Percentiles rank a stretch among this genome's conserved stretches.
phyloP scores from a whole-genome alignment of 306 rosid species.

The Citrullus colocynthis region DNA sequence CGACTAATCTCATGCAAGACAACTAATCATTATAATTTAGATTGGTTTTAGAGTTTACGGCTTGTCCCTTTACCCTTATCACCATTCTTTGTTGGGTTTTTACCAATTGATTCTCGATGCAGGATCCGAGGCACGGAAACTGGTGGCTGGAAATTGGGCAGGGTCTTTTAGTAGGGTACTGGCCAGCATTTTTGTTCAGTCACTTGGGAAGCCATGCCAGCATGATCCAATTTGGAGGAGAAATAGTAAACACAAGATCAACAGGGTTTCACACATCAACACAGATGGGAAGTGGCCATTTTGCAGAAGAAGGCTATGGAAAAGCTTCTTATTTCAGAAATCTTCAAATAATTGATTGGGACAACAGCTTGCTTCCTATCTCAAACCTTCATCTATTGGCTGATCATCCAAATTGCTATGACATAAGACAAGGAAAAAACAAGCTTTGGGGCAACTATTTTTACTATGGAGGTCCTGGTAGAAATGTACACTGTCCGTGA shows the following conservation, averaged over 20 bases:
- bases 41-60: background rate
- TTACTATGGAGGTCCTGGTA: slow-evolving; percentile 99
- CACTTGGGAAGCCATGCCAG: slow-evolving; percentile 82
- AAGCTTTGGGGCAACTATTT: slow-evolving; percentile 93
- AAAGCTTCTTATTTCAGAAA: slow-evolving; percentile 95
- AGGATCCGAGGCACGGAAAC: slow-evolving; percentile 97
- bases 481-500: slow-evolving; percentile 87
- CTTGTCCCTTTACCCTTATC: background rate
- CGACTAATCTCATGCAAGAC: background rate
- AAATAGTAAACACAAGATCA: slow-evolving; percentile 73
- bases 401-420: slow-evolving; percentile 86
- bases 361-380: slow-evolving; percentile 76
- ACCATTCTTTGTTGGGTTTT: background rate
- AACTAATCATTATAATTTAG: background rate
- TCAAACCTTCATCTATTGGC: slow-evolving; percentile 63
- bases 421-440: slow-evolving; percentile 61
- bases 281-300: slow-evolving; percentile 98
- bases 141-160: slow-evolving; percentile 95
- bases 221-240: slow-evolving; percentile 98
- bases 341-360: slow-evolving; percentile 90
- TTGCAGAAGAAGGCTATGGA: slow-evolving; percentile 80
- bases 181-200: slow-evolving; percentile 89
- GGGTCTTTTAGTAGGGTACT: slow-evolving; percentile 81
- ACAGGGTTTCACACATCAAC: slow-evolving; percentile 86
- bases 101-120: background rate